Conservation (phyloP, 73 alveolate species). For the Symbiodinium natans region DNA sequence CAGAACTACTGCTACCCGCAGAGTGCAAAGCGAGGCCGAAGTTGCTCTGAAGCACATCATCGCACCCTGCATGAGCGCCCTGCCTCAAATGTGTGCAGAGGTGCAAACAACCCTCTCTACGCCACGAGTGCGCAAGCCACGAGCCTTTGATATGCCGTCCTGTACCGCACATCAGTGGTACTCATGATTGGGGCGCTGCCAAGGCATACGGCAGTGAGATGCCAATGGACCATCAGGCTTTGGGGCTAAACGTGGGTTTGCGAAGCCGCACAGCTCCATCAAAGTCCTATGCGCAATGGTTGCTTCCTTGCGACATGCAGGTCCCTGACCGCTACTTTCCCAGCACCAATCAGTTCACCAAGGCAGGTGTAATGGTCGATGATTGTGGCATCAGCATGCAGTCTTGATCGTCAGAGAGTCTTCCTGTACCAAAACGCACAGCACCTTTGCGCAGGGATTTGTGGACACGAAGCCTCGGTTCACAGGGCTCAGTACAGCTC, state of each 20-base stretch:
- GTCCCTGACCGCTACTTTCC: constrained; percentile 88
- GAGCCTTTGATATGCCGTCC: not conserved
- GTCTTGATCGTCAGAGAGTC: too few relatives aligned
- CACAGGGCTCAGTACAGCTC: constrained; percentile 87
- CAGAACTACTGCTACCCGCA: constrained; percentile 91
- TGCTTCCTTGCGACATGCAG: not conserved
- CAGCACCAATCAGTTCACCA: constrained; percentile 84
- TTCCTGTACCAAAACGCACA: not conserved
- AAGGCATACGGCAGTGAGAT: constrained; percentile 83
- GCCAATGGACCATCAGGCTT: constrained; percentile 79
- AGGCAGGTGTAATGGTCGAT: not conserved
- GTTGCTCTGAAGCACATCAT: too few relatives aligned
- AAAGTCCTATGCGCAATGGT: not conserved
- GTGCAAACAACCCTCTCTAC: constrained; percentile 42
- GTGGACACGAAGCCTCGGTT: constrained; percentile 67
- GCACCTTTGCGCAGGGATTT: constrained; percentile 15
- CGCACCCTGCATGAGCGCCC: too few relatives aligned
- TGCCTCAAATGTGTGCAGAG: too few relatives aligned
- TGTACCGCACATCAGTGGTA: not conserved
- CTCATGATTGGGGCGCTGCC: not conserved
- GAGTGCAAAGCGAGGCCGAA: constrained; percentile 55
- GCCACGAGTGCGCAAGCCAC: constrained; percentile 56
- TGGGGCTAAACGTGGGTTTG: not conserved
- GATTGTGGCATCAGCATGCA: not conserved
- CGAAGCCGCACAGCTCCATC: not conserved